Percentiles rank a stretch among this genome's conserved stretches.
phyloP scores from a whole-genome alignment of 164 flowering plant genomes.

The Tinospora cordifolia region DNA sequence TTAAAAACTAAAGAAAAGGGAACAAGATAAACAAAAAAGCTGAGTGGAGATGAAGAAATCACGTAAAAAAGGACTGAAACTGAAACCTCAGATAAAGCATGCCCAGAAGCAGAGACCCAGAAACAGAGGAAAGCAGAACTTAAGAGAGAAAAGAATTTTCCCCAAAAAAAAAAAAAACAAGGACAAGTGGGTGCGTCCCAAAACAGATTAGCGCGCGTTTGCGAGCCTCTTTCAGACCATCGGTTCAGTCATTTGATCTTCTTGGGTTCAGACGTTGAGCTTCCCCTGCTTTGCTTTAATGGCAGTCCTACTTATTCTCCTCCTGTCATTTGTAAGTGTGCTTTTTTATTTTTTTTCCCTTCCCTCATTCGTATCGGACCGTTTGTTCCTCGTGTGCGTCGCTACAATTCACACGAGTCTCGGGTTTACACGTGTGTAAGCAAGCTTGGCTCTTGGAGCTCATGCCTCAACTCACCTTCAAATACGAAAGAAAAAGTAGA shows the following conservation, averaged over 20 bases:
- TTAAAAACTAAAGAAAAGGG: not conserved
- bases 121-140: not conserved
- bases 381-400: not conserved
- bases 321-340: too few species aligned
- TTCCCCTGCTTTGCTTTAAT: too few species aligned
- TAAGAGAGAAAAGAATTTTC: constrained; percentile 10
- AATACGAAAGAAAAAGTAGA: too few species aligned
- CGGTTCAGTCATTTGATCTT: too few species aligned
- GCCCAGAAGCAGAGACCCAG: constrained; percentile 9
- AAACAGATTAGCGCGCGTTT: too few species aligned
- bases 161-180: too few species aligned
- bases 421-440: not conserved
- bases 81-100: constrained; percentile 4
- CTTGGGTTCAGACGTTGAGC: too few species aligned
- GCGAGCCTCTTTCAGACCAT: too few species aligned
- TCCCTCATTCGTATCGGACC: not conserved
- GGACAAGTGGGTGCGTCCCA: not conserved
- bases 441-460: not conserved
- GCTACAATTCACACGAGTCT: not conserved
- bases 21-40: constrained; percentile 15
- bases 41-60: constrained; percentile 31
- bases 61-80: constrained; percentile 35
- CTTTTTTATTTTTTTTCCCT: too few species aligned
- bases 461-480: too few species aligned
- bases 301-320: too few species aligned